phyloP scores from a whole-genome alignment of 1,139 yeast species.

The Suhomyces anneliseae region DNA sequence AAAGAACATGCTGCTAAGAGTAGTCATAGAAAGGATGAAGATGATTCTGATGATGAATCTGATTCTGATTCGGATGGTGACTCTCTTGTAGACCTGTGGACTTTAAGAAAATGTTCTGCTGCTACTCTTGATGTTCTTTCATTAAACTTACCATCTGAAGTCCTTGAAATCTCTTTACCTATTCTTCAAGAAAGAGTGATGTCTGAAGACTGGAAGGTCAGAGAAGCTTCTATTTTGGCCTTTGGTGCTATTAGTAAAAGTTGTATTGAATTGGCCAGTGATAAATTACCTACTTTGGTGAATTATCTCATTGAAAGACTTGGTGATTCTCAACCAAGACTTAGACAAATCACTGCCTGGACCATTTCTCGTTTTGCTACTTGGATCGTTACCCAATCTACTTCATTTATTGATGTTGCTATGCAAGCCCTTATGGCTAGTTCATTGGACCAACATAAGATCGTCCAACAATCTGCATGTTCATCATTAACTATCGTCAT shows the following conservation, averaged over 20 bases:
- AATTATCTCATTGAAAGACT: constrained; percentile 84
- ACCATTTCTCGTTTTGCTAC: constrained; percentile 80
- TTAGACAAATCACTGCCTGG: constrained; percentile 95
- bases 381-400: constrained; percentile 75
- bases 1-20: constrained; percentile 55
- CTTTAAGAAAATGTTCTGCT: constrained; percentile 88
- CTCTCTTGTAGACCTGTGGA: constrained; percentile 75
- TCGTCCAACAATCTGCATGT: constrained; percentile 94
- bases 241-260: constrained; percentile 95
- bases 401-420: constrained; percentile 73
- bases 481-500: constrained; percentile 81
- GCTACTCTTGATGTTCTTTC: constrained; percentile 87
- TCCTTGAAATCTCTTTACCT: constrained; percentile 70
- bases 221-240: constrained; percentile 93
- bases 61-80: constrained; percentile 66
- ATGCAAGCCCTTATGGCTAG: constrained; percentile 73
- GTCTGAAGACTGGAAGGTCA: constrained; percentile 76
- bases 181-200: constrained; percentile 68
- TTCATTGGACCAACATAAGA: constrained; percentile 79
- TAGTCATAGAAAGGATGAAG: constrained; percentile 20
- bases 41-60: constrained; percentile 46
- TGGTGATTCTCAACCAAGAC: constrained; percentile 76
- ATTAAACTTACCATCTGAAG: constrained; percentile 63
- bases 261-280: constrained; percentile 69
- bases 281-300: constrained; percentile 74